A percentile compares a stretch with the other conserved stretches of the same genome.
These are phyloP conservation scores for Alternaria atra DNA, from an alignment of 2,329 filamentous ascomycete genomes.

Conservation along the genomic window DNA sequence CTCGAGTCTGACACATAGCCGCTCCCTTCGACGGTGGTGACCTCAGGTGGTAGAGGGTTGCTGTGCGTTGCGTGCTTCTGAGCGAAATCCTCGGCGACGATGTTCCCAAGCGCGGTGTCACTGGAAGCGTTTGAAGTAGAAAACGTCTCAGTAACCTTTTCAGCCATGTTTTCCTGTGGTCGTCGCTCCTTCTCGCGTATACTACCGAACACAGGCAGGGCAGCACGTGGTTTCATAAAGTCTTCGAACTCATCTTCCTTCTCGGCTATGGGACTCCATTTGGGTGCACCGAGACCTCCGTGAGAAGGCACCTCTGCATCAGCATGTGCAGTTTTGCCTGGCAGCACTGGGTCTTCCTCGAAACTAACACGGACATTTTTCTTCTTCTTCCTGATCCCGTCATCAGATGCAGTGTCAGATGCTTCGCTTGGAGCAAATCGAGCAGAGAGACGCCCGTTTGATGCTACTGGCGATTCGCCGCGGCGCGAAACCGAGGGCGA, in stretches of 20 bases:
- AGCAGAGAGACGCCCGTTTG: constrained; percentile 60
- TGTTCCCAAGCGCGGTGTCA: constrained; percentile 66
- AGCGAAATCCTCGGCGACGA: constrained; percentile 65
- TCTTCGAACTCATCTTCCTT: constrained; percentile 71
- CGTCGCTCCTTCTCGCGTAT: constrained; percentile 69
- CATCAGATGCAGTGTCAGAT: constrained; percentile 64
- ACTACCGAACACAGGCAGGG: constrained; percentile 78
- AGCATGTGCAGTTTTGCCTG: constrained; percentile 56
- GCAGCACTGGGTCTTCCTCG: constrained; percentile 70
- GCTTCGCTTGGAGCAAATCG: constrained; percentile 61
- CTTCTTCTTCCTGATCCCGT: constrained; percentile 53
- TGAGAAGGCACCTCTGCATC: constrained; percentile 32
- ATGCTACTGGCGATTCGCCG: constrained; percentile 56
- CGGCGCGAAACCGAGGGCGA: constrained; percentile 62
- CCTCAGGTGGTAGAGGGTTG: constrained; percentile 74
- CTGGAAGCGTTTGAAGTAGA: constrained; percentile 62
- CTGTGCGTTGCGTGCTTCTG: constrained; percentile 53
- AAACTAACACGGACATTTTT: constrained; percentile 81
- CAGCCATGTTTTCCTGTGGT: constrained; percentile 60
- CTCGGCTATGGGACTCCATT: constrained; percentile 53
- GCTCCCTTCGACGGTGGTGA: constrained; percentile 72
- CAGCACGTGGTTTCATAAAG: constrained; percentile 77
- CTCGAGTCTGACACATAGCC: constrained; percentile 71
- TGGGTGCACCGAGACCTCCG: constrained; percentile 43
- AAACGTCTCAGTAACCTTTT: constrained; percentile 60